These are phyloP conservation scores for Zymoseptoria passerinii DNA, from an alignment of 2,329 filamentous ascomycete genomes.

Conservation along the genomic window DNA sequence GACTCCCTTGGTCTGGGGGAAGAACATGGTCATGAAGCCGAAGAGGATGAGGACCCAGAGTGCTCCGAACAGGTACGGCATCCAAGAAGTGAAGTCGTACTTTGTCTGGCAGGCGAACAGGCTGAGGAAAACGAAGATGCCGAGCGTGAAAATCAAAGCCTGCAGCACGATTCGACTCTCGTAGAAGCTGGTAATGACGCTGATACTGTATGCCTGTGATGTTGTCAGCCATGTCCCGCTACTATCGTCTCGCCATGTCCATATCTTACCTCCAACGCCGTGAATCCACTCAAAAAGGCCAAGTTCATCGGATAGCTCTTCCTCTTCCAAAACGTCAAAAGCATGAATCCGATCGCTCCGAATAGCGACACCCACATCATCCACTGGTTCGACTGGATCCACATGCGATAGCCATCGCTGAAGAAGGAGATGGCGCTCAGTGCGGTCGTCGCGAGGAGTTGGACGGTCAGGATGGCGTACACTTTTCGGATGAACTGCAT, in stretches of 20 bases:
- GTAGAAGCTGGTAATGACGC: conserved; percentile 88
- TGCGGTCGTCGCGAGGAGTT: conserved; percentile 74
- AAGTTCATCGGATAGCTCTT: conserved; percentile 66
- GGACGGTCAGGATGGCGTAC: conserved; percentile 93
- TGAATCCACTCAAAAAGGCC: conserved; percentile 84
- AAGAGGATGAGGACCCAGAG: conserved; percentile 89
- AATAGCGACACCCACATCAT: conserved; percentile 83
- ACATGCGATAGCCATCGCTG: conserved; percentile 66
- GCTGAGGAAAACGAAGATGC: conserved; percentile 55
- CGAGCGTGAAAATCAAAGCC: conserved; percentile 75
- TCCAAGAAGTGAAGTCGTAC: conserved; percentile 97
- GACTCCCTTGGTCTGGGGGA: conserved; percentile 70
- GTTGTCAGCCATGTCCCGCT: background rate
- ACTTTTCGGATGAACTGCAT: conserved; percentile 81
- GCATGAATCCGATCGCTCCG: conserved; percentile 74
- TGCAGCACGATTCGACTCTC: conserved; percentile 75
- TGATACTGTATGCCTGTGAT: conserved; percentile 68
- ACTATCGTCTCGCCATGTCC: background rate
- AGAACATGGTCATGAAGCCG: conserved; percentile 84
- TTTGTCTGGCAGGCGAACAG: conserved; percentile 94
- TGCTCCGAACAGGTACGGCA: conserved; percentile 84
- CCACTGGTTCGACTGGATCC: conserved; percentile 78
- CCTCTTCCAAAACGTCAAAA: conserved; percentile 83
- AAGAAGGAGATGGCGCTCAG: conserved; percentile 82
- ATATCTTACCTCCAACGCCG: conserved; percentile 56